Base-by-base conservation (phyloP, 2,329 filamentous ascomycete genomes). In the Chaetomiaceae sp. region DNA sequence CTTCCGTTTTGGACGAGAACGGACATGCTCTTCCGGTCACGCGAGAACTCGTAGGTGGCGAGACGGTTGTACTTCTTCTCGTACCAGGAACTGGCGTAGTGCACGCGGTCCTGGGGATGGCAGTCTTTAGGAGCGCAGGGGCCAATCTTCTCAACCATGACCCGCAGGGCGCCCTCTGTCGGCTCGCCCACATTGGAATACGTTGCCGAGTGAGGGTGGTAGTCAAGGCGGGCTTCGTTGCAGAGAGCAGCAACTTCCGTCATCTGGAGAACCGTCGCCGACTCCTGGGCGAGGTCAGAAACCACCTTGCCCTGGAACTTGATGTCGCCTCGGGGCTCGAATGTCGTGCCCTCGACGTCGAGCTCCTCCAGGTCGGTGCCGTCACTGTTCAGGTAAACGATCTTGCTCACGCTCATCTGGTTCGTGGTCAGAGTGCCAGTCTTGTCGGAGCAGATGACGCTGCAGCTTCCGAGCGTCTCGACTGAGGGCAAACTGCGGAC, bases 381-480 rank as follows among this genome's bases (percentile, higher is more conserved):
- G 49, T 78, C 68, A 56, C 86, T 81, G 59, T 79, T 83, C 56
- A 98, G 75, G 63, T 90, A 88, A 38, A 95, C 86, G 46, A 97
- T 71, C 69, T 91, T 95, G 73, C 83, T 93, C 47, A 96, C 93
- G 62, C 93, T 97, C 93, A 98, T 98, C 69, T 97, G 90, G 71
- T 98, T 98, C 33, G 93, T 98, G 10, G 93, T 98, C 63, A 98
- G 71, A 39, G 93, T 98, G 58, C 93, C 94, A 5, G 93, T 98
- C 76, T 98, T 98, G 75, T 98, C 93, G 4, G 94, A 98, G 74
- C 94, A 98, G 65, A 98, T 96, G 47, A 98, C 90, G 62, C 93
- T 98, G 79, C 93, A 98, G 76, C 93, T 98, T 63, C 93, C 93
- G 43, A 98, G 77, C 11, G 93, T 98, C 70, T 98, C 93, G 42